Evolutionary conservation across 495 filamentous ascomycete genomes (phyloP).

Genomic region (Talaromyces thailandensis): DNA sequence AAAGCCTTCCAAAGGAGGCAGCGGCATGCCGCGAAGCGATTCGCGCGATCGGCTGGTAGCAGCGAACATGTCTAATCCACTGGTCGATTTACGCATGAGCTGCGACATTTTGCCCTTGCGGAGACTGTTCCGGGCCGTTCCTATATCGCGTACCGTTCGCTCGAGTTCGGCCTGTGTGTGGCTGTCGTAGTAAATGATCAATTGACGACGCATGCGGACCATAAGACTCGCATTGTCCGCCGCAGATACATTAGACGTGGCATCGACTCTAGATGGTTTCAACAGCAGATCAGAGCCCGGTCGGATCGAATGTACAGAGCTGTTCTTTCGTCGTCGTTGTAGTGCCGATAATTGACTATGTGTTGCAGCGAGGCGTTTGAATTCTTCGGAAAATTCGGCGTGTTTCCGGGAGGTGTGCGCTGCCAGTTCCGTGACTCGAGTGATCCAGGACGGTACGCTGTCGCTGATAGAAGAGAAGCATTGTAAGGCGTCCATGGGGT

Average conservation of each 20-base stretch:
- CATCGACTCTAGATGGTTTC: neutral
- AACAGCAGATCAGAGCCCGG: neutral
- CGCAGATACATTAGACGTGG: constrained; percentile 17
- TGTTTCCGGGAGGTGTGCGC: constrained; percentile 61
- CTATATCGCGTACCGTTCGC: constrained; percentile 68
- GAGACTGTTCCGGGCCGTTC: constrained; percentile 69
- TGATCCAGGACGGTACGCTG: constrained; percentile 60
- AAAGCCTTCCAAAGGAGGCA: neutral
- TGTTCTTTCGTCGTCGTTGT: constrained; percentile 40
- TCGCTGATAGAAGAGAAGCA: constrained; percentile 47
- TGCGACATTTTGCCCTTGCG: constrained; percentile 59
- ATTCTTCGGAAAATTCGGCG: constrained; percentile 48
- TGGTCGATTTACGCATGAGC: constrained; percentile 9
- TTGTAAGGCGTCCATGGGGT: constrained; percentile 51
- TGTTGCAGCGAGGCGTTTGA: constrained; percentile 18
- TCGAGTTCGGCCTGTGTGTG: constrained; percentile 76
- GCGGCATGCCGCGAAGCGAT: neutral
- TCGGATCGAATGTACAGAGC: constrained; percentile 8
- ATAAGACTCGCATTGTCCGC: constrained; percentile 29
- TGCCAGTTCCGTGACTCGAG: constrained; percentile 58
- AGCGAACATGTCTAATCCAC: constrained; percentile 2
- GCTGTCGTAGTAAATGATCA: constrained; percentile 85
- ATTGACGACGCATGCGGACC: constrained; percentile 66
- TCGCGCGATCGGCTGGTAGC: constrained; percentile 1
- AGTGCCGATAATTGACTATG: constrained; percentile 17